Evolutionary conservation across 495 filamentous ascomycete species (phyloP).

Genomic region (Parachaetomium inaequale): DNA sequence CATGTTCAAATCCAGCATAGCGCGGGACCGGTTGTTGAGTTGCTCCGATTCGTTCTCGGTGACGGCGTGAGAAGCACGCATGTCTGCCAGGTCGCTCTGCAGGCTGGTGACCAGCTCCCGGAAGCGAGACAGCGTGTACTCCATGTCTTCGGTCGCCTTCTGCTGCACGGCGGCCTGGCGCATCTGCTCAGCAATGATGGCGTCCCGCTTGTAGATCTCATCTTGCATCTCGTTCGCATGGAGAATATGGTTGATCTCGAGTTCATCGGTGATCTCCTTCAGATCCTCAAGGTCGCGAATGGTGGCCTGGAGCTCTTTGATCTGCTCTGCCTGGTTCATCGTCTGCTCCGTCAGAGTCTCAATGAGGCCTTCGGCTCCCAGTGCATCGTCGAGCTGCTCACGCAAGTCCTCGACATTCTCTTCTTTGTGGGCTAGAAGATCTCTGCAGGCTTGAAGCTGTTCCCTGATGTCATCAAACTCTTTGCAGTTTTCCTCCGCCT

Average conservation of each 20-base stretch:
- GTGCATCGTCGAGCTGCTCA: conserved; percentile 84
- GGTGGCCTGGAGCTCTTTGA: conserved; percentile 72
- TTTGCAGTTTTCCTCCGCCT: conserved; percentile 72
- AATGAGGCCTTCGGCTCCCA: conserved; percentile 87
- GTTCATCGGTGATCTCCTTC: conserved; percentile 89
- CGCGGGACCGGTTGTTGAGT: conserved; percentile 74
- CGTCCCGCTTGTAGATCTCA: conserved; percentile 80
- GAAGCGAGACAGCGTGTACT: conserved; percentile 85
- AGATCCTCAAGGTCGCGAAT: conserved; percentile 83
- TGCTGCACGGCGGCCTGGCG: conserved; percentile 64
- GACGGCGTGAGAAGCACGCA: conserved; percentile 84
- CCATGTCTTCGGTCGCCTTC: conserved; percentile 74
- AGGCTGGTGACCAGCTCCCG: conserved; percentile 81
- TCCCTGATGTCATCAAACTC: conserved; percentile 68
- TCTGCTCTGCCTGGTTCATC: conserved; percentile 71
- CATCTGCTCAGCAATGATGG: conserved; percentile 69
- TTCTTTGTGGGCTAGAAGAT: conserved; percentile 67
- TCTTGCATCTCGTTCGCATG: conserved; percentile 92
- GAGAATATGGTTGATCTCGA: conserved; percentile 89
- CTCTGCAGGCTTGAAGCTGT: conserved; percentile 64
- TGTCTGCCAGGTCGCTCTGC: conserved; percentile 85
- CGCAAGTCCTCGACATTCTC: conserved; percentile 79
- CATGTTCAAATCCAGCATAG: conserved; percentile 95
- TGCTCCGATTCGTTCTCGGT: conserved; percentile 90
- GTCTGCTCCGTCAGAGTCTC: conserved; percentile 87